A percentile compares a stretch with the other conserved stretches of the same genome.
These are phyloP conservation scores for Fusarium virguliforme DNA, from an alignment of 2,329 filamentous ascomycete genomes.

Conservation along the genomic window DNA sequence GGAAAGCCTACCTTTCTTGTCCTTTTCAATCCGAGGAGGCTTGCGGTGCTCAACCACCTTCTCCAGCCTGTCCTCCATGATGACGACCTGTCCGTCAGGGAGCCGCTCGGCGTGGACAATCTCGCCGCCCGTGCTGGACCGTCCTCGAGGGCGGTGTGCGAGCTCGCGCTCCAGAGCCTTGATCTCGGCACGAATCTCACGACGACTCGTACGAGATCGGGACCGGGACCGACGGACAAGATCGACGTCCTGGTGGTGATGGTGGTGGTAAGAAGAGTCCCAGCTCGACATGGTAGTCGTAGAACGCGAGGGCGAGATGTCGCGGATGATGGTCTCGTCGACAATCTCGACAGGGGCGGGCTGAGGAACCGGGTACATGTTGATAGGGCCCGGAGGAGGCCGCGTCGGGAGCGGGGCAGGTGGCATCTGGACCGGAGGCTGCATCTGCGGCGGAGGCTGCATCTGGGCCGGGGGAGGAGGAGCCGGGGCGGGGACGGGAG, in stretches of 20 bases:
- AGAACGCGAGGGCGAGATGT: constrained; percentile 64
- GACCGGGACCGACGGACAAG: constrained; percentile 63
- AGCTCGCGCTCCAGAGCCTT: constrained; percentile 73
- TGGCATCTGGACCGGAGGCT: constrained; percentile 18
- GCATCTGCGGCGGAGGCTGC: constrained; percentile 27
- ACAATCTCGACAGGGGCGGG: constrained; percentile 59
- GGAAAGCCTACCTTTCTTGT: constrained; percentile 96
- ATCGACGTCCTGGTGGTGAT: constrained; percentile 53
- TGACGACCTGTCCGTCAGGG: constrained; percentile 73
- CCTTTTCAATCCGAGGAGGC: constrained; percentile 83
- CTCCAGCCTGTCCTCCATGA: constrained; percentile 75
- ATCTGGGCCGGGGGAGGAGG: constrained; percentile 15
- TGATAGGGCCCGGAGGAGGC: constrained; percentile 47
- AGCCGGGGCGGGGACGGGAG: constrained; percentile 12
- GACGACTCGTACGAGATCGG: constrained; percentile 67
- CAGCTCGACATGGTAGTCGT: constrained; percentile 58
- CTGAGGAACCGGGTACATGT: constrained; percentile 54
- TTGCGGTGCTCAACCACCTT: constrained; percentile 68
- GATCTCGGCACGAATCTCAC: constrained; percentile 82
- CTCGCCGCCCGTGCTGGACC: constrained; percentile 62
- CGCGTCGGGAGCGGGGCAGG: constrained; percentile 30
- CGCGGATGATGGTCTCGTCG: constrained; percentile 66
- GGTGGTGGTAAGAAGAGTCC: constrained; percentile 51
- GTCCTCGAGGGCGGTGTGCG: constrained; percentile 57
- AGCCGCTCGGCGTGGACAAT: constrained; percentile 71